Evolutionary conservation across 345 rosid genomes (phyloP).

Genomic region (Gossypium raimondii): DNA sequence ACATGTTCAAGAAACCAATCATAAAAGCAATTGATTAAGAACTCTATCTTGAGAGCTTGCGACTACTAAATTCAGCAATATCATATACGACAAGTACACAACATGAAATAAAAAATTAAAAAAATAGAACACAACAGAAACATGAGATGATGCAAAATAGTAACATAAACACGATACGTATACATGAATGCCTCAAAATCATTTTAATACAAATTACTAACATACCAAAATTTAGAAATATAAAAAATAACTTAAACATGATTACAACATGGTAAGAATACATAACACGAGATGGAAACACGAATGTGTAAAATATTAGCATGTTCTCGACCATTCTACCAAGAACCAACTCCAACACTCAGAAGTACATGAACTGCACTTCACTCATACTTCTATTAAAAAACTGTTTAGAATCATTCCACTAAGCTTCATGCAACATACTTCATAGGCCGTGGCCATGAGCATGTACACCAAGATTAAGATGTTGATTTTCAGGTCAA

Average conservation of each 20-base stretch:
- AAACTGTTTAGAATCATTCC: neutral
- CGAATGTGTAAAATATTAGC: neutral
- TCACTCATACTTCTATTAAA: neutral
- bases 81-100: too few relatives aligned
- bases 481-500: neutral
- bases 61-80: neutral
- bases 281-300: too few relatives aligned
- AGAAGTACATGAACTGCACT: neutral
- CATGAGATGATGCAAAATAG: too few relatives aligned
- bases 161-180: neutral
- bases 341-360: neutral
- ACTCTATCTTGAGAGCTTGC: neutral
- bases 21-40: neutral
- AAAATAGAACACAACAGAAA: too few relatives aligned
- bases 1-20: neutral
- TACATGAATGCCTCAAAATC: neutral
- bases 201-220: too few relatives aligned
- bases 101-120: too few relatives aligned
- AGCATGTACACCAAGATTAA: neutral
- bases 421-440: neutral
- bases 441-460: neutral
- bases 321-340: neutral
- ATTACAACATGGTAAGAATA: too few relatives aligned
- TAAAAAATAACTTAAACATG: too few relatives aligned
- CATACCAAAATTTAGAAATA: too few relatives aligned